phyloP scores from a whole-genome alignment of 352 stramenopile species.

The Globisporangium mamillatum region DNA sequence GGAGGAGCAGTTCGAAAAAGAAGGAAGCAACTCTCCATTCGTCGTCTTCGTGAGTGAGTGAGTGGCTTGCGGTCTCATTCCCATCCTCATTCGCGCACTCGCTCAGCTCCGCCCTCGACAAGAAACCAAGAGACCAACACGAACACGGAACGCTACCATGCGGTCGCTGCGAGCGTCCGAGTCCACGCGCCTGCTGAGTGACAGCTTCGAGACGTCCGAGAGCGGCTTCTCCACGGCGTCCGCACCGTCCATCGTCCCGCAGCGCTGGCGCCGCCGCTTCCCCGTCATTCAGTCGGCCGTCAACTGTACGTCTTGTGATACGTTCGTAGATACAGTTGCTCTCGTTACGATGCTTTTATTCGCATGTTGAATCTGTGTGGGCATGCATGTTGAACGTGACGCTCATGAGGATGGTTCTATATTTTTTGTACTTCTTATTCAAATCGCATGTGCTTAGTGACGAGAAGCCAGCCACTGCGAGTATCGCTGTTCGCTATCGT shows the following conservation, averaged over 20 bases:
- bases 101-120: neutral
- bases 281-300: conserved; percentile 17
- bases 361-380: neutral
- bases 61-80: neutral
- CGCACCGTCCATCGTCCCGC: conserved; percentile 17
- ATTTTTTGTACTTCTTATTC: neutral
- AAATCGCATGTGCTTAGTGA: neutral
- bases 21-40: neutral
- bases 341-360: neutral
- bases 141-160: neutral
- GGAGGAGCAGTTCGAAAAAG: conserved; percentile 8
- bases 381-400: neutral
- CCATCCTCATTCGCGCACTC: neutral
- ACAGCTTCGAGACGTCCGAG: conserved; percentile 1
- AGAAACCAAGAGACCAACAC: neutral
- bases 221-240: conserved; percentile 10
- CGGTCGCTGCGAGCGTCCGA: conserved; percentile 6
- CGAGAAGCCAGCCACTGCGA: conserved; percentile 25
- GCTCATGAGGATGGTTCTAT: neutral
- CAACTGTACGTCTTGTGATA: conserved; percentile 10
- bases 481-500: conserved; percentile 48
- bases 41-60: neutral
- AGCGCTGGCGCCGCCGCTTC: conserved; percentile 22
- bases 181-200: conserved; percentile 10
- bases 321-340: neutral